A percentile compares a stretch with the other conserved stretches of the same genome.
Conservation (phyloP, 2,329 filamentous ascomycete species). For the Ophiostoma sp. region DNA sequence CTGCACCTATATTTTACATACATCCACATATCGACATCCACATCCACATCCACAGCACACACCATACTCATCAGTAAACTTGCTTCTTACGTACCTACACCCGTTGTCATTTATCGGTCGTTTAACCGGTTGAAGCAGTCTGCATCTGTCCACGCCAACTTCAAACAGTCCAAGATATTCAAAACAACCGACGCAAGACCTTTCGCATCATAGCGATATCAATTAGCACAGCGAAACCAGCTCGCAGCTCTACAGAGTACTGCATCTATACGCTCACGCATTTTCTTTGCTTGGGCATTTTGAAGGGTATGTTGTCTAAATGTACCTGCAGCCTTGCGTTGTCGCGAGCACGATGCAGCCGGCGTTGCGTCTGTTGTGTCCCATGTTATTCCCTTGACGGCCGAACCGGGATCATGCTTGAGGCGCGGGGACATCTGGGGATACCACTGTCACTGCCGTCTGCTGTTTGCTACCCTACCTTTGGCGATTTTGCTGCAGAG, state of each 20-base stretch:
- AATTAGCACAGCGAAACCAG: background rate
- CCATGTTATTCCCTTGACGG: conserved; percentile 28
- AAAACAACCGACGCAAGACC: background rate
- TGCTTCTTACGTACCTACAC: background rate
- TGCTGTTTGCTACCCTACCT: background rate
- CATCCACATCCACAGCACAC: background rate
- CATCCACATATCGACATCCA: conserved; percentile 17
- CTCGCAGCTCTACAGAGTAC: background rate
- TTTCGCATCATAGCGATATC: background rate
- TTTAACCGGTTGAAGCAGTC: background rate
- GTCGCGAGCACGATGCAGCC: conserved; percentile 21
- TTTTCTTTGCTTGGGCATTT: background rate
- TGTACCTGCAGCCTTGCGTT: conserved; percentile 13
- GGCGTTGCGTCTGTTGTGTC: conserved; percentile 31
- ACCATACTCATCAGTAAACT: background rate
- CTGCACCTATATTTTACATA: conserved; percentile 16
- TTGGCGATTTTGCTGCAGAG: background rate
- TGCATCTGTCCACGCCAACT: background rate
- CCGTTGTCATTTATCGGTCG: background rate
- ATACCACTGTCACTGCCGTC: conserved; percentile 1
- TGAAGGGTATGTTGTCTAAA: background rate
- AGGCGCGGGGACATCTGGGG: conserved; percentile 15
- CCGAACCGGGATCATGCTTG: conserved; percentile 13
- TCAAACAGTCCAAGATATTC: background rate
- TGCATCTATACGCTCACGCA: background rate